Evolutionary conservation across 2,329 filamentous ascomycete species (phyloP).

Genomic region (Fonsecaea multimorphosa): DNA sequence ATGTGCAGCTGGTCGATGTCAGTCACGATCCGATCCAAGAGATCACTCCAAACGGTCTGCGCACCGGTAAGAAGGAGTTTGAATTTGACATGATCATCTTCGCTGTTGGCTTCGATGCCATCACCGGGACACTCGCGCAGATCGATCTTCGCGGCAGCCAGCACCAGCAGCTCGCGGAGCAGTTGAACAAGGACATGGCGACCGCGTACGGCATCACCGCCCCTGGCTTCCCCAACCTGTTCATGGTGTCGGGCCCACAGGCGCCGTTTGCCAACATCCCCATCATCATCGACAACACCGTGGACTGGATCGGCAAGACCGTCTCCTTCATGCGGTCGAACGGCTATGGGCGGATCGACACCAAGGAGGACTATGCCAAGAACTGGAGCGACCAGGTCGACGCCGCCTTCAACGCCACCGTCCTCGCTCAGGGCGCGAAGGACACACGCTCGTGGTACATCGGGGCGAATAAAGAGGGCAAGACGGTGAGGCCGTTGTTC

Average conservation of each 20-base stretch:
- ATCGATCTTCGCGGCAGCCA: conserved; percentile 41
- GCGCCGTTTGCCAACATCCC: conserved; percentile 61
- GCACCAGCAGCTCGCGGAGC: conserved; percentile 37
- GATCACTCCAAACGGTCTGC: conserved; percentile 51
- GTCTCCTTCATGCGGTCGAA: conserved; percentile 20
- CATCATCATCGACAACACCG: conserved; percentile 58
- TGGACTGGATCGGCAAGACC: conserved; percentile 54
- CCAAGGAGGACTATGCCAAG: conserved; percentile 52
- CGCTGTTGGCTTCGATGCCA: conserved; percentile 52
- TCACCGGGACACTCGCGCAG: conserved; percentile 49
- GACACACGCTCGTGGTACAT: conserved; percentile 59
- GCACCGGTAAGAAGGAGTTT: conserved; percentile 47
- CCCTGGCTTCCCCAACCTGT: conserved; percentile 55
- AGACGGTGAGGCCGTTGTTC: conserved; percentile 41
- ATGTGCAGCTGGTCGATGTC: conserved; percentile 56
- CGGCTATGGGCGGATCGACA: conserved; percentile 58
- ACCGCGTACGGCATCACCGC: conserved; percentile 52
- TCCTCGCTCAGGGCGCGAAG: conserved; percentile 54
- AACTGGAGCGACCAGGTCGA: conserved; percentile 58
- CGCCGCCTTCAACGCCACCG: conserved; percentile 51
- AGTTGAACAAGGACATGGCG: conserved; percentile 43
- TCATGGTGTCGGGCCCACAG: conserved; percentile 61
- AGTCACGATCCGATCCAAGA: conserved; percentile 51
- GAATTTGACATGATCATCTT: conserved; percentile 50
- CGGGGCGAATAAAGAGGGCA: conserved; percentile 62